Percentiles rank a stretch among this genome's conserved stretches.
Evolutionary conservation across 2,329 filamentous ascomycete species (phyloP).

Genomic region (Pseudopithomyces maydicus): DNA sequence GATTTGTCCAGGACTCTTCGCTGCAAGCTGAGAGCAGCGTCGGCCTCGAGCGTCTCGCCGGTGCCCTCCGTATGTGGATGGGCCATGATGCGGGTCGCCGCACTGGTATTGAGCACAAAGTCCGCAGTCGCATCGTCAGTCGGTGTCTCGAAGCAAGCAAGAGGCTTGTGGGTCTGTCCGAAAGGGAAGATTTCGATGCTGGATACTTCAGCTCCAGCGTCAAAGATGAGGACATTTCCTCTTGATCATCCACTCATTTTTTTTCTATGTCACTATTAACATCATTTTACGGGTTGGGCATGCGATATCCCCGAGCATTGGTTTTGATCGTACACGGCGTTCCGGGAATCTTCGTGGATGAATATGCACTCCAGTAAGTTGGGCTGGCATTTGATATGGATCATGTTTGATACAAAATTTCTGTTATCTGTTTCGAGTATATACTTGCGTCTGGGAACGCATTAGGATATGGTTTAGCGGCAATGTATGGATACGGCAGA

Average conservation of each 20-base stretch:
- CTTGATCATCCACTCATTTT: not conserved
- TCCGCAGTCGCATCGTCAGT: conserved; percentile 46
- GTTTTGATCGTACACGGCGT: not conserved
- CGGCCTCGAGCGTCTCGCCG: conserved; percentile 52
- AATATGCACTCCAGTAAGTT: not conserved
- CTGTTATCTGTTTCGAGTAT: not conserved
- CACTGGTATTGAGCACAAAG: conserved; percentile 47
- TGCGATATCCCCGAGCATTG: not conserved
- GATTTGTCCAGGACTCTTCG: conserved; percentile 40
- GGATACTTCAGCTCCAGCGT: conserved; percentile 33
- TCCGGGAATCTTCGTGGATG: not conserved
- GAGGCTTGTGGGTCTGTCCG: conserved; percentile 46
- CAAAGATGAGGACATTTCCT: conserved; percentile 23
- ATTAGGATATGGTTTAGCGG: not conserved
- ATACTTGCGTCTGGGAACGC: not conserved
- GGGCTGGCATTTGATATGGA: not conserved
- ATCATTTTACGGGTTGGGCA: not conserved
- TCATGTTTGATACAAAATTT: not conserved
- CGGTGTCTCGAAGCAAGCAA: conserved; percentile 51
- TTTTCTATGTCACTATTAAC: not conserved
- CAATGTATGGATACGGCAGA: not conserved
- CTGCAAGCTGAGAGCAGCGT: conserved; percentile 39
- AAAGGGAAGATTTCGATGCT: conserved; percentile 26
- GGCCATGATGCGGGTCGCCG: conserved; percentile 50
- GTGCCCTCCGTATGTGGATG: conserved; percentile 52